These are phyloP conservation scores for Cladobotryum protrusum DNA, from an alignment of 2,329 filamentous ascomycete genomes.

Conservation along the genomic window DNA sequence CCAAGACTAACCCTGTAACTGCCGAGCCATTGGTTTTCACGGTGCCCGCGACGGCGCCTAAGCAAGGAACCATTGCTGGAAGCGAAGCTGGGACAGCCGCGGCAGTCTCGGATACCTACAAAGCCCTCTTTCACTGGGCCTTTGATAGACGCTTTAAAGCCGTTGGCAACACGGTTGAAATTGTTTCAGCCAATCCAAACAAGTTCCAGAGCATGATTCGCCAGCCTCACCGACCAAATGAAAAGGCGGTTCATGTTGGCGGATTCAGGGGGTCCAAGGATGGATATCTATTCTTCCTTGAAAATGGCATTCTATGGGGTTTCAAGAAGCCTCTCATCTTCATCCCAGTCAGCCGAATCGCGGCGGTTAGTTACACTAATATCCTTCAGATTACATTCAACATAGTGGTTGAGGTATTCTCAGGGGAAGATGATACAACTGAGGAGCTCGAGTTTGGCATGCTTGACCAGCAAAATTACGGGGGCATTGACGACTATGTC, in stretches of 20 bases:
- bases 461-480: slow-evolving; percentile 64
- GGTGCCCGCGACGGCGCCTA: slow-evolving; percentile 52
- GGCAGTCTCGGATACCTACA: slow-evolving; percentile 53
- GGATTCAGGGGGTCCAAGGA: slow-evolving; percentile 64
- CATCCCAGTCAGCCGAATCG: slow-evolving; percentile 54
- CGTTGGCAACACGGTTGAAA: slow-evolving; percentile 40
- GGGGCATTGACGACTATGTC: slow-evolving; percentile 58
- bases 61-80: slow-evolving; percentile 51
- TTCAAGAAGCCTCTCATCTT: slow-evolving; percentile 66
- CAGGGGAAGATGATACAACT: slow-evolving; percentile 39
- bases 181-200: slow-evolving; percentile 47
- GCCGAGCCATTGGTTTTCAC: slow-evolving; percentile 60
- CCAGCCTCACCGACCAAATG: slow-evolving; percentile 53
- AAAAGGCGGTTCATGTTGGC: slow-evolving; percentile 59
- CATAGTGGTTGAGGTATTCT: slow-evolving; percentile 55
- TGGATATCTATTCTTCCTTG: slow-evolving; percentile 61
- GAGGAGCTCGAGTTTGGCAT: slow-evolving; percentile 63
- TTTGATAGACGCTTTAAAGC: slow-evolving; percentile 46
- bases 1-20: slow-evolving; percentile 37
- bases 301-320: slow-evolving; percentile 61
- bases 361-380: slow-evolving; percentile 60
- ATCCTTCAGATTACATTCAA: slow-evolving; percentile 65
- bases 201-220: slow-evolving; percentile 52
- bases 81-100: slow-evolving; percentile 42
- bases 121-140: slow-evolving; percentile 55